Evolutionary conservation across 1,284 basidiomycete genomes (phyloP).

Genomic region (Boletellus deceptivus): DNA sequence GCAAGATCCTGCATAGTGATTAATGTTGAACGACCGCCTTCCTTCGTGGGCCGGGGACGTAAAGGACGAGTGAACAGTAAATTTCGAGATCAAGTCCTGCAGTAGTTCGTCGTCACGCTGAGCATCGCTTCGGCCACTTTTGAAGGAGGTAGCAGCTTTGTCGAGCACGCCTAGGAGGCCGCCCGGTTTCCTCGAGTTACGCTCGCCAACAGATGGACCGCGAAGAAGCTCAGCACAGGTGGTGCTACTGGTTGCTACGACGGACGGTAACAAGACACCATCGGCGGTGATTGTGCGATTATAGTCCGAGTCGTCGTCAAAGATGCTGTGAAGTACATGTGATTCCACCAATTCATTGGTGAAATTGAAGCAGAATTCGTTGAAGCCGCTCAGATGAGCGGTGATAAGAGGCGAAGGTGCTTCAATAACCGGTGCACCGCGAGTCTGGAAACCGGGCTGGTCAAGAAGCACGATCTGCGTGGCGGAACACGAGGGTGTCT

Average conservation of each 20-base stretch:
- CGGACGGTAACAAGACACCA: slow-evolving; percentile 65
- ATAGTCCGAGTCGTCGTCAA: slow-evolving; percentile 70
- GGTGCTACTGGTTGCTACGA: slow-evolving; percentile 75
- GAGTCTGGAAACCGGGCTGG: slow-evolving; percentile 80
- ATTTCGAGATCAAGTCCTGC: slow-evolving; percentile 71
- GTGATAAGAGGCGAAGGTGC: slow-evolving; percentile 70
- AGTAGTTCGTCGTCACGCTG: slow-evolving; percentile 74
- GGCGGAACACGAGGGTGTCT: slow-evolving; percentile 43
- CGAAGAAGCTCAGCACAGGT: slow-evolving; percentile 83
- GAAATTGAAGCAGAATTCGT: slow-evolving; percentile 90
- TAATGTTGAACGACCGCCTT: slow-evolving; percentile 73
- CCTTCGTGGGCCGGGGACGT: slow-evolving; percentile 44
- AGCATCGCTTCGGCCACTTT: slow-evolving; percentile 71
- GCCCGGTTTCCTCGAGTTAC: slow-evolving; percentile 68
- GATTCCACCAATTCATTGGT: slow-evolving; percentile 82
- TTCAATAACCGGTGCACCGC: slow-evolving; percentile 58
- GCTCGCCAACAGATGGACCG: slow-evolving; percentile 65
- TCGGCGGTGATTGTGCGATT: slow-evolving; percentile 67
- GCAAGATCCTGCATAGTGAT: slow-evolving; percentile 80
- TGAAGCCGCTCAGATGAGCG: slow-evolving; percentile 78
- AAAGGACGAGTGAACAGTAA: slow-evolving; percentile 76
- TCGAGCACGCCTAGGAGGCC: slow-evolving; percentile 80
- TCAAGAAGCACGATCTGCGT: slow-evolving; percentile 81
- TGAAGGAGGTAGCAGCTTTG: slow-evolving; percentile 70
- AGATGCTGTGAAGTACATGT: slow-evolving; percentile 70